phyloP scores from a whole-genome alignment of 2,329 filamentous ascomycete species.

The Colletotrichum sansevieriae region DNA sequence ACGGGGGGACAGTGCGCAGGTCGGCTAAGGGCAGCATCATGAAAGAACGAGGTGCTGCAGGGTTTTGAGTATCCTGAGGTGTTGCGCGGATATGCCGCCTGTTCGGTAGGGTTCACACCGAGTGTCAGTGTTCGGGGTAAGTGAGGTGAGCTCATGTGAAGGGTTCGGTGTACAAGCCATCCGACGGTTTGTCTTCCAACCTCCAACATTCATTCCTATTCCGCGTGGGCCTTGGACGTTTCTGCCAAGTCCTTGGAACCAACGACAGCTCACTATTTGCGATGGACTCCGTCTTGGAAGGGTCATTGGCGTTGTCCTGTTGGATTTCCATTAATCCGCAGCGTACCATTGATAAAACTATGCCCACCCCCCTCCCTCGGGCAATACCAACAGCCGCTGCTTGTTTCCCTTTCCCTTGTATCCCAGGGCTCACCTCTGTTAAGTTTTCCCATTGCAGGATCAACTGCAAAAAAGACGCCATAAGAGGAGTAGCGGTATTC shows the following conservation, averaged over 20 bases:
- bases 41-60: not conserved
- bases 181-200: not conserved
- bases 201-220: not conserved
- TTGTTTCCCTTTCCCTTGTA: not conserved
- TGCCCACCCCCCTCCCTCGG: not conserved
- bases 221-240: not conserved
- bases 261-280: slow-evolving; percentile 11
- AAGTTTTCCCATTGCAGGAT: slow-evolving; percentile 16
- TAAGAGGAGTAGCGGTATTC: too few species aligned
- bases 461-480: not conserved
- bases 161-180: slow-evolving; percentile 18
- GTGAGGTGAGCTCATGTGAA: slow-evolving; percentile 23
- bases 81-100: not conserved
- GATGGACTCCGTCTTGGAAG: not conserved
- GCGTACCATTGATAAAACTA: slow-evolving; percentile 14
- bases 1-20: slow-evolving; percentile 3
- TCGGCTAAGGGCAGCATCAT: not conserved
- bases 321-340: slow-evolving; percentile 30
- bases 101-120: slow-evolving; percentile 26
- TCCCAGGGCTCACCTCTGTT: not conserved
- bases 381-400: slow-evolving; percentile 15
- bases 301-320: not conserved
- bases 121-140: slow-evolving; percentile 20
- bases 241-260: slow-evolving; percentile 18
- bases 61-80: not conserved